phyloP scores from a whole-genome alignment of 768 basidiomycete genomes.

The Tricholoma furcatifolium region DNA sequence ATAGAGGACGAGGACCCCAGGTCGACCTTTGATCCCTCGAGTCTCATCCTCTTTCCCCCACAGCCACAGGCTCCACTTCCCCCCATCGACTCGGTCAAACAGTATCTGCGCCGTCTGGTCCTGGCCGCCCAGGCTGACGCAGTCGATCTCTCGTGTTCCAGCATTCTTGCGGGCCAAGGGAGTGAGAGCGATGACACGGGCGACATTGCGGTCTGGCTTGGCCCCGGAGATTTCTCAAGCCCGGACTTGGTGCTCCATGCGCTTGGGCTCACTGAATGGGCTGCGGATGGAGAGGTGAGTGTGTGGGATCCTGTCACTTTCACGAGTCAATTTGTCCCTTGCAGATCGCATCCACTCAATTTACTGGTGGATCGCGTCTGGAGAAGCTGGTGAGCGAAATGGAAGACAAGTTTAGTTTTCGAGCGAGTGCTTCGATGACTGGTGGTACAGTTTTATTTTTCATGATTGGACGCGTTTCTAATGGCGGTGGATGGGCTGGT shows the following conservation, averaged over 20 bases:
- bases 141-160: constrained; percentile 41
- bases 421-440: constrained; percentile 14
- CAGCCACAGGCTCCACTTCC: neutral
- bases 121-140: constrained; percentile 38
- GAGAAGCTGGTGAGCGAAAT: constrained; percentile 7
- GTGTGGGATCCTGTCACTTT: constrained; percentile 6
- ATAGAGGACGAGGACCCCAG: constrained; percentile 3
- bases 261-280: constrained; percentile 30
- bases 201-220: constrained; percentile 54
- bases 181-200: constrained; percentile 59
- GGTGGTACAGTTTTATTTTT: constrained; percentile 34
- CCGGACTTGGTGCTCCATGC: constrained; percentile 27
- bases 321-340: constrained; percentile 3
- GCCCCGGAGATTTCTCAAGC: constrained; percentile 33
- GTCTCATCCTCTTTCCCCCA: constrained; percentile 22
- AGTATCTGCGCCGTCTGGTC: constrained; percentile 34
- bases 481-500: constrained; percentile 33
- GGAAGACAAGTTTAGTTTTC: constrained; percentile 26
- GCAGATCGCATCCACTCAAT: neutral
- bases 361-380: constrained; percentile 7
- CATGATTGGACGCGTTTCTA: constrained; percentile 32
- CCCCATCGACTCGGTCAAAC: constrained; percentile 2
- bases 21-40: constrained; percentile 12
- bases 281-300: constrained; percentile 14
- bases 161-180: constrained; percentile 49